phyloP scores from a whole-genome alignment of 2,329 filamentous ascomycete species.

The Paracoccidioides brasiliensis region DNA sequence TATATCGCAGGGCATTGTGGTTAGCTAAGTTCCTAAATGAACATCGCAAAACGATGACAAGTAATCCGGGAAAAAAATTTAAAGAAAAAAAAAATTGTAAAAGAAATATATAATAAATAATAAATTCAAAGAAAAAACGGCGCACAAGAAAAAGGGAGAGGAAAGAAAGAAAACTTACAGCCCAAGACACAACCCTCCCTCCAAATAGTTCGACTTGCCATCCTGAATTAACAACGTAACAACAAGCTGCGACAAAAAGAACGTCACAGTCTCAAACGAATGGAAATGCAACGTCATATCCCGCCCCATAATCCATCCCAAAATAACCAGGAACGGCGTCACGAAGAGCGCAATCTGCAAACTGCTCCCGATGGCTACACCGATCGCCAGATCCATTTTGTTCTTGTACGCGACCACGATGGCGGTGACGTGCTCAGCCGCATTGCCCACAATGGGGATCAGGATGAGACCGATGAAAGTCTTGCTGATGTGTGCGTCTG shows the following conservation, averaged over 20 bases:
- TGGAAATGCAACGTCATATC: conserved; percentile 72
- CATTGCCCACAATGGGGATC: conserved; percentile 68
- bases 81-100: background rate
- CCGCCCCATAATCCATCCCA: conserved; percentile 62
- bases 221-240: conserved; percentile 64
- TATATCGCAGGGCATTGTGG: background rate
- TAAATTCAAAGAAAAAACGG: background rate
- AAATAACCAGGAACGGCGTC: conserved; percentile 64
- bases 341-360: conserved; percentile 74
- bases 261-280: conserved; percentile 65
- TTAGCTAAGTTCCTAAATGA: conserved; percentile 1
- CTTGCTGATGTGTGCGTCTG: conserved; percentile 58
- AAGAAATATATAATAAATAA: background rate
- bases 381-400: conserved; percentile 56
- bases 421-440: conserved; percentile 69
- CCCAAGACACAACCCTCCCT: conserved; percentile 58
- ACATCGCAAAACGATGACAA: no score
- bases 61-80: background rate
- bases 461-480: conserved; percentile 70
- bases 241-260: conserved; percentile 61
- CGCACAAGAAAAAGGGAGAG: background rate
- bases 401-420: conserved; percentile 66
- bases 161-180: conserved; percentile 30
- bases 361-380: conserved; percentile 68
- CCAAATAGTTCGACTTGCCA: conserved; percentile 72